Conservation (phyloP, 805 yeast genomes). For the Phaffomyces antillensis region DNA sequence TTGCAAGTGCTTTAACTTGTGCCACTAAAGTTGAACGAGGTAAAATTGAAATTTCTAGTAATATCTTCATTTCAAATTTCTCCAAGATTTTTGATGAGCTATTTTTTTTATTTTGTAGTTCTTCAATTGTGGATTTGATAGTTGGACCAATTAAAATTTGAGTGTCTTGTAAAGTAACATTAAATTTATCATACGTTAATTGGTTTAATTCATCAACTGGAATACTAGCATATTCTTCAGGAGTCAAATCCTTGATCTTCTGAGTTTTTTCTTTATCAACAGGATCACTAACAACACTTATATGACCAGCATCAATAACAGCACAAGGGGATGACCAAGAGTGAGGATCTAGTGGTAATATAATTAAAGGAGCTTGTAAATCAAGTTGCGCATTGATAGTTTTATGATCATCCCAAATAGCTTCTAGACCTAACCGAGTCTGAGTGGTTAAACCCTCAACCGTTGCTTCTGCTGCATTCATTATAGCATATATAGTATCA, state of each 20-base stretch:
- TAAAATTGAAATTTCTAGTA: conserved; percentile 76
- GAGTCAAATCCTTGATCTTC: conserved; percentile 56
- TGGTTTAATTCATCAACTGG: conserved; percentile 29
- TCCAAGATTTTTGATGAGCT: conserved; percentile 58
- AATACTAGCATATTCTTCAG: conserved; percentile 63
- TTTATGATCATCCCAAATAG: conserved; percentile 91
- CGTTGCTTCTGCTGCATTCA: conserved; percentile 93
- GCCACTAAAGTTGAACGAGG: conserved; percentile 76
- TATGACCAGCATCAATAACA: conserved; percentile 92
- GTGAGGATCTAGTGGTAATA: conserved; percentile 75
- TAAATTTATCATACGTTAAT: conserved; percentile 86
- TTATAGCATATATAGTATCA: conserved; percentile 83
- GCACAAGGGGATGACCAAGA: conserved; percentile 84
- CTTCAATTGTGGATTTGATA: conserved; percentile 69
- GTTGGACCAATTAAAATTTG: conserved; percentile 83
- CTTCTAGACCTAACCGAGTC: conserved; percentile 86
- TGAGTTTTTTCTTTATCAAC: conserved; percentile 63
- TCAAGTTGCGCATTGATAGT: conserved; percentile 82
- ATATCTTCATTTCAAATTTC: conserved; percentile 63
- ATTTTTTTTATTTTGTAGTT: conserved; percentile 42
- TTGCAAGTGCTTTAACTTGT: conserved; percentile 64
- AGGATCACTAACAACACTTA: conserved; percentile 73
- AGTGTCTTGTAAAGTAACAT: conserved; percentile 71
- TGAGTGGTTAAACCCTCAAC: conserved; percentile 86
- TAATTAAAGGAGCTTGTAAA: conserved; percentile 87